Conservation (phyloP, 495 filamentous ascomycete species). For the Aspergillus haitiensis region DNA sequence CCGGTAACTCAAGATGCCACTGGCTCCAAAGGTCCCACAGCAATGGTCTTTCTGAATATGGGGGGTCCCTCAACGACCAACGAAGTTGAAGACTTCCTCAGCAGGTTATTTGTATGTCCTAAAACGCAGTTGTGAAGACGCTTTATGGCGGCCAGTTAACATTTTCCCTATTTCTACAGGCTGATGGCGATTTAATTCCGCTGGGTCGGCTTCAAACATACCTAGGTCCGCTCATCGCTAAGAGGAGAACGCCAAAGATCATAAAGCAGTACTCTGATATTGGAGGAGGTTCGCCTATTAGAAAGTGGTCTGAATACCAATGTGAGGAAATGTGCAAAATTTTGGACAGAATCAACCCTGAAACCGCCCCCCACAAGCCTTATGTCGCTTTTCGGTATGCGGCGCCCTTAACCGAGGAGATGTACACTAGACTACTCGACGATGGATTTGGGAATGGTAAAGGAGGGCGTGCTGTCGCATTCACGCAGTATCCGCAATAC, state of each 20-base stretch:
- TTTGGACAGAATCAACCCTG: conserved; percentile 82
- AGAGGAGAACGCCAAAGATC: conserved; percentile 90
- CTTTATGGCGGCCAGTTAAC: conserved; percentile 5
- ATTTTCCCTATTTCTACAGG: conserved; percentile 44
- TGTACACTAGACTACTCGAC: conserved; percentile 74
- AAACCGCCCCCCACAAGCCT: conserved; percentile 94
- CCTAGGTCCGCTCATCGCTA: conserved; percentile 81
- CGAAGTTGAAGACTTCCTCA: conserved; percentile 91
- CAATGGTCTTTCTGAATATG: conserved; percentile 99
- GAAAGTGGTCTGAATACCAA: conserved; percentile 96
- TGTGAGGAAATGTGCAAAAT: conserved; percentile 93
- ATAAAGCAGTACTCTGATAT: conserved; percentile 92
- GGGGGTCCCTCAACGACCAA: conserved; percentile 86
- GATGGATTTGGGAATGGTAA: conserved; percentile 88
- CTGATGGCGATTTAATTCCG: conserved; percentile 95
- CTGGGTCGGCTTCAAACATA: conserved; percentile 89
- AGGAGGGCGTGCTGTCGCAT: conserved; percentile 90
- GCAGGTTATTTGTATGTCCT: conserved; percentile 77
- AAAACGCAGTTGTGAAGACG: neutral
- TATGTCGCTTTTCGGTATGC: conserved; percentile 99
- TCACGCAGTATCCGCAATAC: conserved; percentile 98
- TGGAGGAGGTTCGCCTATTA: conserved; percentile 94
- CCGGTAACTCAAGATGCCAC: conserved; percentile 72
- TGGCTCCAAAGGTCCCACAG: conserved; percentile 70
- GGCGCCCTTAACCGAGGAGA: conserved; percentile 88